These are phyloP conservation scores for Papiliotrema nemorosa DNA, from an alignment of 1,284 basidiomycete genomes.

Conservation along the genomic window DNA sequence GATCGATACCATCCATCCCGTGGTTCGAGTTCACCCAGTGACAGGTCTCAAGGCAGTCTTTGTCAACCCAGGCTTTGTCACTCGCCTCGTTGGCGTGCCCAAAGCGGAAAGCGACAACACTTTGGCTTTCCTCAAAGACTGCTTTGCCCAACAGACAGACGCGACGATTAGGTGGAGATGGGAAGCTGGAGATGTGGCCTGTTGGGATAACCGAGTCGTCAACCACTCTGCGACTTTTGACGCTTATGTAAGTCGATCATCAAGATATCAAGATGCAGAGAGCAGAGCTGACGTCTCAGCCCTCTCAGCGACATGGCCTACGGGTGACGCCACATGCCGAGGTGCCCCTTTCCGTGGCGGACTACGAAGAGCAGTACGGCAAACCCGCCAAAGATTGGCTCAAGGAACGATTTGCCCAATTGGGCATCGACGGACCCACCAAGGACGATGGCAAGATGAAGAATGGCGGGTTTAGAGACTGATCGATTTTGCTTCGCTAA, in stretches of 20 bases:
- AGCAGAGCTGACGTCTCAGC: slow-evolving; percentile 46
- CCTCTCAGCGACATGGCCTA: slow-evolving; percentile 63
- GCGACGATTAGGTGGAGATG: slow-evolving; percentile 39
- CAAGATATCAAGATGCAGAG: background rate
- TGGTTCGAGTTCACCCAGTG: slow-evolving; percentile 50
- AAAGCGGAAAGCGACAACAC: slow-evolving; percentile 74
- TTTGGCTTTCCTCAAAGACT: slow-evolving; percentile 65
- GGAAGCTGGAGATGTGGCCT: slow-evolving; percentile 44
- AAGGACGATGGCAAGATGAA: slow-evolving; percentile 39
- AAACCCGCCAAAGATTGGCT: slow-evolving; percentile 45
- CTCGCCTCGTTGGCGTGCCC: slow-evolving; percentile 69
- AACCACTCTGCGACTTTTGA: slow-evolving; percentile 65
- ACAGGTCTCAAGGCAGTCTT: slow-evolving; percentile 48
- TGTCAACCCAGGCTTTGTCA: slow-evolving; percentile 50
- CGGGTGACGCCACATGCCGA: slow-evolving; percentile 79
- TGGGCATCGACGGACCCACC: slow-evolving; percentile 36
- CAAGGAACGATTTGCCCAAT: slow-evolving; percentile 36
- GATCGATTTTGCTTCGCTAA: slow-evolving; percentile 4
- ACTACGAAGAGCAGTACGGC: slow-evolving; percentile 59
- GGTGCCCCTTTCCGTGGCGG: slow-evolving; percentile 67
- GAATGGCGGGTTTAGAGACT: slow-evolving; percentile 44
- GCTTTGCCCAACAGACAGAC: slow-evolving; percentile 54
- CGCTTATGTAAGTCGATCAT: slow-evolving; percentile 29
- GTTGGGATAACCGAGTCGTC: slow-evolving; percentile 54
- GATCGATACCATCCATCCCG: slow-evolving; percentile 60